Evolutionary conservation across 805 yeast species (phyloP).

Genomic region (Pichia nakasei): DNA sequence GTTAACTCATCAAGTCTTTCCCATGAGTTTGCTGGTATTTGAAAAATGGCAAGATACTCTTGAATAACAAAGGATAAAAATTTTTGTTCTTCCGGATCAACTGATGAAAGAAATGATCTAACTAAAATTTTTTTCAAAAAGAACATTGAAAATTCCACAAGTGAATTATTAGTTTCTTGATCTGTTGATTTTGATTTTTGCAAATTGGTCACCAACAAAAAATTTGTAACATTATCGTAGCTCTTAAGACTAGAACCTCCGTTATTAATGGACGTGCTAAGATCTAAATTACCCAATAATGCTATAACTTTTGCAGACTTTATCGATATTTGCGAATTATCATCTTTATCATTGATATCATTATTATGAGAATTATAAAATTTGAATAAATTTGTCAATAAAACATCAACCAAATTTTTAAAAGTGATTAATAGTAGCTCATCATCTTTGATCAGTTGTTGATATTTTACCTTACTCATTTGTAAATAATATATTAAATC

Average conservation of each 20-base stretch:
- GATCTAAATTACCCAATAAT: constrained; percentile 66
- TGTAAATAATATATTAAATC: constrained; percentile 50
- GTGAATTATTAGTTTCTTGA: constrained; percentile 41
- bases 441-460: constrained; percentile 32
- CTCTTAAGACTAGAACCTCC: background rate
- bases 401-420: constrained; percentile 11
- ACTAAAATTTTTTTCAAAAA: constrained; percentile 66
- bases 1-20: constrained; percentile 53
- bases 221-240: constrained; percentile 10
- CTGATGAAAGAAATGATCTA: constrained; percentile 82
- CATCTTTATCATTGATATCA: background rate
- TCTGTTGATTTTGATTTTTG: constrained; percentile 46
- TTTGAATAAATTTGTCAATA: constrained; percentile 46
- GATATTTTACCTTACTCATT: constrained; percentile 43
- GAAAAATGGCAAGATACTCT: constrained; percentile 43
- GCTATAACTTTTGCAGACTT: constrained; percentile 66
- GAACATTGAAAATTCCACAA: constrained; percentile 51
- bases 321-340: constrained; percentile 39
- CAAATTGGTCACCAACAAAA: constrained; percentile 21
- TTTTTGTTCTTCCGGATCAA: constrained; percentile 75
- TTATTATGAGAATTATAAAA: constrained; percentile 38
- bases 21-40: constrained; percentile 35
- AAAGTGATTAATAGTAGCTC: constrained; percentile 30
- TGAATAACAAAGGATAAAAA: constrained; percentile 86
- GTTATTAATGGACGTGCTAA: background rate